A percentile compares a stretch with the other conserved stretches of the same genome.
Evolutionary conservation across 306 rosid species (phyloP).

Genomic region (Rosa chinensis): DNA sequence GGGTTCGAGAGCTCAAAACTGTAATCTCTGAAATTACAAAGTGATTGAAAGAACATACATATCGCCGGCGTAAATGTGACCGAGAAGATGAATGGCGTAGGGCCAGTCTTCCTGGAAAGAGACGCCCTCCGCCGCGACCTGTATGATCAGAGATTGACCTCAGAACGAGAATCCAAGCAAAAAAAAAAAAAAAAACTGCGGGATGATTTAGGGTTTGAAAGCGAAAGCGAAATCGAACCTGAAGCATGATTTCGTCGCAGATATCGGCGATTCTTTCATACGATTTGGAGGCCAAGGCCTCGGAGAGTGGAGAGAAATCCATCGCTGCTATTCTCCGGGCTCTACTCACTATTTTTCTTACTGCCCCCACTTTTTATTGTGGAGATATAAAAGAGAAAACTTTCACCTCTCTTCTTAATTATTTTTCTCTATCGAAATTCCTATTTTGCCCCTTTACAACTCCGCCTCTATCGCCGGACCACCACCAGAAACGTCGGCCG

Average conservation of each 20-base stretch:
- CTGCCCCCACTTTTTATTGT: neutral
- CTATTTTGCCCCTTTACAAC: too few relatives aligned
- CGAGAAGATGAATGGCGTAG: slow-evolving; percentile 70
- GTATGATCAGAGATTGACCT: slow-evolving; percentile 18
- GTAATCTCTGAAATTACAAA: neutral
- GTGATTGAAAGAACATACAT: slow-evolving; percentile 33
- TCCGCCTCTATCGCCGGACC: too few relatives aligned
- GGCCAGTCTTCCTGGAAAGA: slow-evolving; percentile 80
- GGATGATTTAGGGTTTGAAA: neutral
- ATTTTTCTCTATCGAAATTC: too few relatives aligned
- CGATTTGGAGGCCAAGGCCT: slow-evolving; percentile 56
- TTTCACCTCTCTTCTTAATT: too few relatives aligned
- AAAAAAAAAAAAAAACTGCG: rapidly evolving
- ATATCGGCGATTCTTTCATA: slow-evolving; percentile 61
- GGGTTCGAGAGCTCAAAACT: neutral
- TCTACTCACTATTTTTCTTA: neutral
- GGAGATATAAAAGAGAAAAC: too few relatives aligned
- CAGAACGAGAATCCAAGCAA: neutral
- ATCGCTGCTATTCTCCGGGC: slow-evolving; percentile 15
- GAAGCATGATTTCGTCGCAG: slow-evolving; percentile 72
- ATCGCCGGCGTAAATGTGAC: slow-evolving; percentile 65
- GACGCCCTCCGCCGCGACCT: slow-evolving; percentile 82
- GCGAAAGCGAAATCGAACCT: slow-evolving; percentile 26
- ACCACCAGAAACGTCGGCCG: too few relatives aligned
- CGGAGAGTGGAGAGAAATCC: slow-evolving; percentile 55